Evolutionary conservation across 352 stramenopile species (phyloP), one percentile per base, ranked within the genome.

Genomic region (Globisporangium viniferum): DNA sequence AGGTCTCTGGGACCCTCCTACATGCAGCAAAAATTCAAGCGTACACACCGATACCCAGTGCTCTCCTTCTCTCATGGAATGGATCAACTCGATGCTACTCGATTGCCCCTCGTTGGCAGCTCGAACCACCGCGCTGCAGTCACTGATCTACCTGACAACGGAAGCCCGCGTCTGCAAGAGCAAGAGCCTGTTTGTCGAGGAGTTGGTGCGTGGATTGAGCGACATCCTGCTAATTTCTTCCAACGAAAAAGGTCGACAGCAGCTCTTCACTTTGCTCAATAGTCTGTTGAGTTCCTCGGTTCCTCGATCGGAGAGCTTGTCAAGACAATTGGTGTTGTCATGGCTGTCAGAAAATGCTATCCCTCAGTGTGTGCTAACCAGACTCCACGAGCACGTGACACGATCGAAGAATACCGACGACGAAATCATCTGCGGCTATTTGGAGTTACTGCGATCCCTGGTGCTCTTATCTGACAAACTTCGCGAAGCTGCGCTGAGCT

Each of bases 171-270:
- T 64, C 22, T 56, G 59, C 22, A 58, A 35, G 12, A 64, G 44
- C 9, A 31, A 29, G 41, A 63, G 59, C 44, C 44, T 27, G 20
- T 56, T 79, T 18, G 70, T 77, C 61, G 71, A 77, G 18, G 57
- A 53, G 6, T 63, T 83, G 10, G 71, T 78, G 27, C 63, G 70
- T 2, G 73, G 62, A 1, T 49, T 73, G 9, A 79, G 71, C 55
- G 67, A 68, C 41, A 44, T 78, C 12, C 59, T 75, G 0, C 54
- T 66, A 12, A 55, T 60, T 1, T 57, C 48, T 46, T 12, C 9
- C 53, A 15, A 49, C 12, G 49, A 31, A 63, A 18, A 27, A 20
- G 5, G 55, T 14, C 35, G 14, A 24, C 44, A 48, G 27, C 58
- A 70, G 48, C 58, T 70, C 27, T 51, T 66, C 51, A 41, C 44